Percentiles rank a stretch among this genome's conserved stretches.
These are phyloP conservation scores for Leishmania guyanensis DNA, from an alignment of 208 protist genomes.

Conservation along the genomic window DNA sequence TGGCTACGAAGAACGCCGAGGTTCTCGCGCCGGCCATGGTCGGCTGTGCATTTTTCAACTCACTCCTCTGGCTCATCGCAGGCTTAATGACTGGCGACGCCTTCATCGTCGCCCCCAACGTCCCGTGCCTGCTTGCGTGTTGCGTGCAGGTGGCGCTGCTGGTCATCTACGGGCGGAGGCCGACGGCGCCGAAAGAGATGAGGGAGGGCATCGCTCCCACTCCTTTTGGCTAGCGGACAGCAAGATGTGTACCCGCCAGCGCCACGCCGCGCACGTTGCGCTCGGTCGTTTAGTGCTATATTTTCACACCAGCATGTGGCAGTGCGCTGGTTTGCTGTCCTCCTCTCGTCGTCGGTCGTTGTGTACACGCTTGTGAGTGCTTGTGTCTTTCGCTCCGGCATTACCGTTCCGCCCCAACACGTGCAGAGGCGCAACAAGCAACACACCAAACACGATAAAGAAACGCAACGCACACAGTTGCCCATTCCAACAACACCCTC, in stretches of 20 bases:
- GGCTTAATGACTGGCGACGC: conserved; percentile 44
- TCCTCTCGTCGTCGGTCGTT: too few species aligned
- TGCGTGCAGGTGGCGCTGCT: conserved; percentile 44
- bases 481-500: not conserved
- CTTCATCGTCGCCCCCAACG: conserved; percentile 52
- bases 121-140: conserved; percentile 42
- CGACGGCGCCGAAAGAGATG: conserved; percentile 25
- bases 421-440: not conserved
- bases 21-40: conserved; percentile 56
- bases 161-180: conserved; percentile 47
- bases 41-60: conserved; percentile 60
- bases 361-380: not conserved
- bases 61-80: conserved; percentile 53
- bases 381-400: not conserved
- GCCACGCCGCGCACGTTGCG: not conserved
- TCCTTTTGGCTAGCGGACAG: conserved; percentile 35
- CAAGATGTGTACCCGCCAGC: not conserved
- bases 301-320: not conserved
- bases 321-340: not conserved
- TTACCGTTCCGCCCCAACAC: not conserved
- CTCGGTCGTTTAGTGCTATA: not conserved
- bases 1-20: conserved; percentile 61
- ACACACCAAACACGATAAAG: not conserved
- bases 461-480: not conserved
- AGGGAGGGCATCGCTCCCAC: conserved; percentile 45